Base-by-base conservation (phyloP, 352 stramenopile genomes). In the Phytophthora brassicae region DNA sequence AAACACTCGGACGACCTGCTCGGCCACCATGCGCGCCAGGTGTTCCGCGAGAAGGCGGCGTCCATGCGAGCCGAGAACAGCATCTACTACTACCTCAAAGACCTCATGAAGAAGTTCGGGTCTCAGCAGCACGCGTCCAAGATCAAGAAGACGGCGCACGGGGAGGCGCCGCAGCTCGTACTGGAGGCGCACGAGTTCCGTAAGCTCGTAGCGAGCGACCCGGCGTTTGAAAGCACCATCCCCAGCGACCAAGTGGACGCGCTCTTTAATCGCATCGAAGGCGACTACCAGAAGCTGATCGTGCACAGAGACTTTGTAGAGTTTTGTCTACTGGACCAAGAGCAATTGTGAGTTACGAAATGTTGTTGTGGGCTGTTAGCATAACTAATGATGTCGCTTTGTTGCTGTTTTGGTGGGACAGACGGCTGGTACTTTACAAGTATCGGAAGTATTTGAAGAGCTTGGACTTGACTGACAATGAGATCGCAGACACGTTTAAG, bases 51-150 rank as follows among this genome's bases (percentile, higher is more conserved):
- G 60, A 94, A 92, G 60, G 84, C 84, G 16, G 75, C 82, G 28
- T 91, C 82, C 7, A 90, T 88, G 78, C 84, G 84, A 14, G 84
- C 80, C 8, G 75, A 88, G 56, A 94, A 94, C 66, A 82, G 80
- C 50, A 85, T 94, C 35, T 94, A 90, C 68, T 94, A 90, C 71
- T 90, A 89, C 56, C 65, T 94, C 36, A 94, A 94, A 59, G 81
- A 88, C n/a, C 64, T 92, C 20, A 88, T 94, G 72, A 79, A 76
- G 53, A 84, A 72, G 43, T 92, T 89, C 38, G 78, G 76, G 5
- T 69, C 62, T 49, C 63, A 80, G 64, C 62, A 75, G 16, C 67
- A 86, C 38, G 42, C 71, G 20, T 51, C 65, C 23, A 79, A 74
- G 38, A 67, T 79, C 45, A 86, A 80, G 58, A 68, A 72, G 28